Percentiles rank a stretch among this genome's conserved stretches.
Evolutionary conservation across 495 filamentous ascomycete species (phyloP).

Genomic region (Aspergillus homomorphus): DNA sequence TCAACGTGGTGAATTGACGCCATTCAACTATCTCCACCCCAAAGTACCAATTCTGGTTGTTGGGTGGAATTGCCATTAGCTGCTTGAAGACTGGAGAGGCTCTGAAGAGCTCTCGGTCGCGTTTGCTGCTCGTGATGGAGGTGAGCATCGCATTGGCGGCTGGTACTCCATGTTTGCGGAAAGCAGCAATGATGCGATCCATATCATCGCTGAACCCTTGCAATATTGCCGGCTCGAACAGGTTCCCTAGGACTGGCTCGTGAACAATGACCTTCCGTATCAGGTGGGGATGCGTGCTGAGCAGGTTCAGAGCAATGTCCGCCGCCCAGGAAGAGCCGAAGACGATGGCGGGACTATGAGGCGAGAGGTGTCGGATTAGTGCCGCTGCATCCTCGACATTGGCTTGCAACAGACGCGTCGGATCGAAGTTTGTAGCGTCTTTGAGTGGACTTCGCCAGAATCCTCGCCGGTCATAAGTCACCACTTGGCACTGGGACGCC

Average conservation of each 20-base stretch:
- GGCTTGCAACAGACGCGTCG: not conserved
- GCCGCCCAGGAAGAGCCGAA: conserved; percentile 1
- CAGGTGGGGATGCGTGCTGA: not conserved
- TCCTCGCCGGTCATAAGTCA: conserved; percentile 13
- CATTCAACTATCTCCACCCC: not conserved
- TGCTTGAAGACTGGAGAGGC: not conserved
- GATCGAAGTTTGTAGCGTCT: not conserved
- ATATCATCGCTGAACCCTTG: not conserved
- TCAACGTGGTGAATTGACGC: not conserved
- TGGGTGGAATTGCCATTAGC: not conserved
- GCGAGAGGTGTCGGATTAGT: conserved; percentile 1
- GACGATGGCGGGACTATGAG: not conserved
- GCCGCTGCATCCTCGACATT: not conserved
- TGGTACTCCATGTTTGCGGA: not conserved
- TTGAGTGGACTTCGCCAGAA: conserved; percentile 4
- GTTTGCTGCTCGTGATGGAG: not conserved
- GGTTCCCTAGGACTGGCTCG: not conserved
- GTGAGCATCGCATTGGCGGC: not conserved
- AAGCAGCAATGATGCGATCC: not conserved
- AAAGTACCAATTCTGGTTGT: not conserved
- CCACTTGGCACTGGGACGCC: conserved; percentile 5
- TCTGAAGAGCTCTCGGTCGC: not conserved
- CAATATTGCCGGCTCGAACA: not conserved
- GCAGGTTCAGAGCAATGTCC: not conserved
- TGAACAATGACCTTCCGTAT: not conserved